These are phyloP conservation scores for Globisporangium orthogonon DNA, from an alignment of 352 stramenopile species.

Conservation along the genomic window DNA sequence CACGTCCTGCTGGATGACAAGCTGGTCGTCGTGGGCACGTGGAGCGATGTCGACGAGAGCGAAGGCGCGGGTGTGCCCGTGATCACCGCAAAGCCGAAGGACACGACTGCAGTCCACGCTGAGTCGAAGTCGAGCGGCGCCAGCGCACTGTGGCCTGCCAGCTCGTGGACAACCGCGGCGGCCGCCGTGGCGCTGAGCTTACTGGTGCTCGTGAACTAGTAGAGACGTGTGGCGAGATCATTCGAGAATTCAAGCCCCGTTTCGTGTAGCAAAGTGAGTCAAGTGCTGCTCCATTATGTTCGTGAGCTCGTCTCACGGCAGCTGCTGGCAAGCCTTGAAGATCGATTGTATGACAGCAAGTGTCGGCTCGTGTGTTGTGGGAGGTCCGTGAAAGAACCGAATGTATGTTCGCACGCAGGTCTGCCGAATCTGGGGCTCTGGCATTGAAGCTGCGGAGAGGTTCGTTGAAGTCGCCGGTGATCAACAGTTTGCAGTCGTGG, in stretches of 20 bases:
- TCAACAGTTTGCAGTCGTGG: no score
- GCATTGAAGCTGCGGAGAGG: no score
- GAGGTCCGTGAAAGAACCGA: no score
- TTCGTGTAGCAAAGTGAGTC: neutral
- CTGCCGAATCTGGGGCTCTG: no score
- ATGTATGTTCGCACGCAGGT: no score
- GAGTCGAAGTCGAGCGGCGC: neutral
- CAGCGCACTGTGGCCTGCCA: neutral
- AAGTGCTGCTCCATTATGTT: neutral
- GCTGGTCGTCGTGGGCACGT: constrained; percentile 12
- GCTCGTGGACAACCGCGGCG: neutral
- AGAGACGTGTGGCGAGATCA: neutral
- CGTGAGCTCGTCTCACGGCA: neutral
- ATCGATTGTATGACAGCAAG: no score
- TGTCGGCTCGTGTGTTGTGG: no score
- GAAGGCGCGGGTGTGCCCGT: neutral
- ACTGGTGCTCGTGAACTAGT: neutral
- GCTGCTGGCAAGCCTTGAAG: no score
- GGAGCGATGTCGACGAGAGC: constrained; percentile 3
- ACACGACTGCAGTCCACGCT: neutral
- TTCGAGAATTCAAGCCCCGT: neutral
- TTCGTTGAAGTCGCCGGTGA: no score
- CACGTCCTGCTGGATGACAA: constrained; percentile 15
- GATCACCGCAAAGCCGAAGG: neutral
- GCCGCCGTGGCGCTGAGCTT: neutral